These are phyloP conservation scores for Podila clonocystis DNA, from an alignment of 192 early-diverging fungal species.

Conservation along the genomic window DNA sequence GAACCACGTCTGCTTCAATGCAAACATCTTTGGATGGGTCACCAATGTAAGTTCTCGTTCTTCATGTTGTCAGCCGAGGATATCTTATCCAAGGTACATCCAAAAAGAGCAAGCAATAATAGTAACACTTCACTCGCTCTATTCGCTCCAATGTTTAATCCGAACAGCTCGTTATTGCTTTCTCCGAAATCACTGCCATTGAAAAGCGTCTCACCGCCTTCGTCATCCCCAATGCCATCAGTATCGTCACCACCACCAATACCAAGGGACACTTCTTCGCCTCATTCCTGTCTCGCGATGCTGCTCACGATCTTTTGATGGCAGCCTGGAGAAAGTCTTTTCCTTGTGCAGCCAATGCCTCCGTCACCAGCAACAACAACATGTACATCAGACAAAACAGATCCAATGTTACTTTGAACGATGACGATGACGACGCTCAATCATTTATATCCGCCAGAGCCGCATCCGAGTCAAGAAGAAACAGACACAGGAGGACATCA, in stretches of 20 bases:
- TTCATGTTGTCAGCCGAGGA: neutral
- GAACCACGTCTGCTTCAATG: conserved; percentile 84
- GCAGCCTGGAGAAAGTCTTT: conserved; percentile 68
- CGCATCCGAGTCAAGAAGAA: conserved; percentile 21
- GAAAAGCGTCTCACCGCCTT: conserved; percentile 87
- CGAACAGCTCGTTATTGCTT: conserved; percentile 71
- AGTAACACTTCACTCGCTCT: no score
- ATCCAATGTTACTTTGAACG: conserved; percentile 24
- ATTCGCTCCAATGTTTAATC: no score
- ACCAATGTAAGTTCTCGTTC: conserved; percentile 64
- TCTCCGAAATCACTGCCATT: conserved; percentile 83
- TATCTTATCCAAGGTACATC: neutral
- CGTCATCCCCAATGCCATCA: conserved; percentile 91
- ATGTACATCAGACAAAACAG: conserved; percentile 24
- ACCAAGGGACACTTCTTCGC: conserved; percentile 76
- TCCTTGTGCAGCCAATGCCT: conserved; percentile 38
- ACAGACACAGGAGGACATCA: conserved; percentile 28
- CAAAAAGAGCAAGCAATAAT: neutral
- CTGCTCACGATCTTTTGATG: conserved; percentile 73
- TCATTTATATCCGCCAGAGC: conserved; percentile 38
- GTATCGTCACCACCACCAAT: conserved; percentile 69
- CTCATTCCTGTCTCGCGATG: conserved; percentile 89
- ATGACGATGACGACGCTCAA: conserved; percentile 29
- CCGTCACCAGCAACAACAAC: conserved; percentile 15
- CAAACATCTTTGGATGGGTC: conserved; percentile 92